Conservation (phyloP, 257 asterid species). For the Lycium ferocissimum region DNA sequence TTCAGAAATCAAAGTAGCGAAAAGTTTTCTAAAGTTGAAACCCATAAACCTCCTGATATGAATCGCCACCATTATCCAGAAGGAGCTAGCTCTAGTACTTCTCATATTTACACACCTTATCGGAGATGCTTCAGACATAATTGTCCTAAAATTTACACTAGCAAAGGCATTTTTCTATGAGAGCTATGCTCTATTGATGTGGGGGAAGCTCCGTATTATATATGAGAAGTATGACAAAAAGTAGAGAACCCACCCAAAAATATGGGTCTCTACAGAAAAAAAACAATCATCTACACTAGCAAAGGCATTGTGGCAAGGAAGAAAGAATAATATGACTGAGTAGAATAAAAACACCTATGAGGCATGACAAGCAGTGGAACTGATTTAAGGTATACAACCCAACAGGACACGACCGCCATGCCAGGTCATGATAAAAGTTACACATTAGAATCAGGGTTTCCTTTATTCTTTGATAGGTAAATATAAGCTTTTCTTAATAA, state of each 20-base stretch:
- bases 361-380: not conserved
- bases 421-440: conserved; percentile 17
- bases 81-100: conserved; percentile 13
- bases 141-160: not conserved
- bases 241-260: not conserved
- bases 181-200: not conserved
- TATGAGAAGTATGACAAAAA: not conserved
- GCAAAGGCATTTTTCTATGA: conserved; percentile 3
- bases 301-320: not conserved
- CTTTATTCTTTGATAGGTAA: not conserved
- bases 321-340: not conserved
- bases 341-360: conserved; percentile 16
- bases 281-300: conserved; percentile 11
- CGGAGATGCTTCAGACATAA: conserved; percentile 4
- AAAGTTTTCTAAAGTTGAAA: not conserved
- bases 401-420: not conserved
- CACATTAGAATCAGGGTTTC: not conserved
- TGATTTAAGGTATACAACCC: not conserved
- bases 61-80: conserved; percentile 9
- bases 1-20: not conserved
- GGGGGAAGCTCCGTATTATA: not conserved
- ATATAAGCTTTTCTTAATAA: not conserved
- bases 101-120: not conserved
- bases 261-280: not conserved
- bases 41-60: conserved; percentile 9